phyloP scores from a whole-genome alignment of 2,329 filamentous ascomycete species.

The Talaromyces sp. region DNA sequence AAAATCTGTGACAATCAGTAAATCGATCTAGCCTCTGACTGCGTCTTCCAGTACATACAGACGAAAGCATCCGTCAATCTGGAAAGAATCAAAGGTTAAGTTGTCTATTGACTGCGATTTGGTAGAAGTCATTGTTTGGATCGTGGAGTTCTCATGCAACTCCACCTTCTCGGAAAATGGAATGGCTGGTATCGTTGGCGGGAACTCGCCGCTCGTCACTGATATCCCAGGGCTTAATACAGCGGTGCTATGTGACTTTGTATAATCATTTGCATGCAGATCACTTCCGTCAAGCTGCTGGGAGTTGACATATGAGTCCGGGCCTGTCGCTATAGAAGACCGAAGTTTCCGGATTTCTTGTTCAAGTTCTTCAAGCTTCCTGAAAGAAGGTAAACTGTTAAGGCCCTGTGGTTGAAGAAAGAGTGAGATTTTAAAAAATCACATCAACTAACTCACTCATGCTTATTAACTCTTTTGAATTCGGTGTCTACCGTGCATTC shows the following conservation, averaged over 20 bases:
- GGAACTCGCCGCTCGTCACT: background rate
- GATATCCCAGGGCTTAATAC: background rate
- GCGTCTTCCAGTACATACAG: background rate
- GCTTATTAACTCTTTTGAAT: constrained; percentile 8
- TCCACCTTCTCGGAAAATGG: background rate
- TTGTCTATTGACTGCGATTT: background rate
- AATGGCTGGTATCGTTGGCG: background rate
- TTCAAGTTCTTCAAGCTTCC: constrained; percentile 9
- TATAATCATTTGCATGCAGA: background rate
- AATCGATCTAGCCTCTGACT: background rate
- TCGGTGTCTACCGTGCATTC: constrained; percentile 6
- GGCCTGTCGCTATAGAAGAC: background rate
- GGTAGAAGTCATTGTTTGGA: background rate
- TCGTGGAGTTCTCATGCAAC: background rate
- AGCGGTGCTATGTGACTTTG: background rate
- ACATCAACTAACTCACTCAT: background rate
- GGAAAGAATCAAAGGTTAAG: background rate
- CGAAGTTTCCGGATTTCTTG: constrained; percentile 3
- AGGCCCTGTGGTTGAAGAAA: background rate
- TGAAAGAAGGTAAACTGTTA: background rate
- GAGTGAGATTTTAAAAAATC: background rate
- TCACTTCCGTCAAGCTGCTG: background rate
- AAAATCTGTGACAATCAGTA: constrained; percentile 5
- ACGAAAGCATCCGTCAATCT: background rate
- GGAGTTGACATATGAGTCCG: background rate